These are phyloP conservation scores for Piloderma croceum DNA, from an alignment of 768 basidiomycete genomes.

Conservation along the genomic window DNA sequence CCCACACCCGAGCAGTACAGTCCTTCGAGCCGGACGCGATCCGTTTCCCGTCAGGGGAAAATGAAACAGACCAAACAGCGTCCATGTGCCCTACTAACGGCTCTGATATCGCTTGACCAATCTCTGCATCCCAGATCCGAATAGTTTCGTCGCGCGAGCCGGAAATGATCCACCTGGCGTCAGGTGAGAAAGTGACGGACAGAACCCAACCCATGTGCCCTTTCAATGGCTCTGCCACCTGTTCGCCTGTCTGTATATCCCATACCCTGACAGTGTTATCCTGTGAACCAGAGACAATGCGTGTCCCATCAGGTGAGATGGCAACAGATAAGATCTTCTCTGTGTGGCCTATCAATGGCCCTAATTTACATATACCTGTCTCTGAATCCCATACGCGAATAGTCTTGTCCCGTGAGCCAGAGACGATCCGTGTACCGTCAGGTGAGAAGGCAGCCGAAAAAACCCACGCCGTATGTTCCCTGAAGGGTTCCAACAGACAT, in stretches of 20 bases:
- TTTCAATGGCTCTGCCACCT: not conserved
- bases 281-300: conserved; percentile 22
- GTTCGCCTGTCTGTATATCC: conserved; percentile 4
- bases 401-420: too few species aligned
- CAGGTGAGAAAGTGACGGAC: conserved; percentile 29
- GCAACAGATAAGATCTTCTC: conserved; percentile 11
- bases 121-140: conserved; percentile 12
- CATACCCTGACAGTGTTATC: conserved; percentile 17
- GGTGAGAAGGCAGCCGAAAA: conserved; percentile 22
- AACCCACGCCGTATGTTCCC: conserved; percentile 5
- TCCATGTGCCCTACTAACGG: conserved; percentile 2
- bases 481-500: too few species aligned
- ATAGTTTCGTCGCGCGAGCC: conserved; percentile 30
- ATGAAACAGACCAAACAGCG: conserved; percentile 2
- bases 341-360: conserved; percentile 15
- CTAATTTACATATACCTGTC: not conserved
- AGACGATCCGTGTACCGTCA: too few species aligned
- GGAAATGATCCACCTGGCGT: conserved; percentile 37
- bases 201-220: not conserved
- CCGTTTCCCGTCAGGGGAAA: conserved; percentile 5
- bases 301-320: conserved; percentile 24
- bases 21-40: conserved; percentile 5
- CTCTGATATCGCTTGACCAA: conserved; percentile 21
- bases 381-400: conserved; percentile 18
- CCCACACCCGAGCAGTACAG: conserved; percentile 5